Evolutionary conservation across 2,329 filamentous ascomycete genomes (phyloP).

Genomic region (Cladosporium sp.): DNA sequence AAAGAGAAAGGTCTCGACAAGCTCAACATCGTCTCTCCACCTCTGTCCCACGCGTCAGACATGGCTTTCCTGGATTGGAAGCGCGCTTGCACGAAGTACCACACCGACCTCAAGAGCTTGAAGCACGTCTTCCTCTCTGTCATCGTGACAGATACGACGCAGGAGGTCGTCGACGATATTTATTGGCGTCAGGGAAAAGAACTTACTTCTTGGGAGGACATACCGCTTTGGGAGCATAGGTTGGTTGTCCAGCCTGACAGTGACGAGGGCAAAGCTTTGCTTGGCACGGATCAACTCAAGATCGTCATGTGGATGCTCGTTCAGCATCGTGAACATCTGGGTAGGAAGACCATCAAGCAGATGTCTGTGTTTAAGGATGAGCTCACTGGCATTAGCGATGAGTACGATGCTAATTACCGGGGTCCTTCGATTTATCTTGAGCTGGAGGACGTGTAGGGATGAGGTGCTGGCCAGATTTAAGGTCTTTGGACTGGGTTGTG

Average conservation of each 20-base stretch:
- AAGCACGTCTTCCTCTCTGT: not conserved
- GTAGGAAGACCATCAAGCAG: not conserved
- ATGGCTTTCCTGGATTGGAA: not conserved
- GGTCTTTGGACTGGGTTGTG: too few relatives aligned
- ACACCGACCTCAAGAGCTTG: not conserved
- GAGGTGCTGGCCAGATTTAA: too few relatives aligned
- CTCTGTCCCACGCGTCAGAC: not conserved
- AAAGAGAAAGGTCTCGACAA: not conserved
- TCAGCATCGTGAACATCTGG: not conserved
- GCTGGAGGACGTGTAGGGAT: not conserved
- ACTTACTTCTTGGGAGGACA: too few relatives aligned
- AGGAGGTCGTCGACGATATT: too few relatives aligned
- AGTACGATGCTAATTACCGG: too few relatives aligned
- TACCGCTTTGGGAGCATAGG: not conserved
- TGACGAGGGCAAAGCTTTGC: not conserved
- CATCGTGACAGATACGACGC: not conserved
- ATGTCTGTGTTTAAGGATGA: not conserved
- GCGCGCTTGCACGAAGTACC: not conserved
- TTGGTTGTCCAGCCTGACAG: not conserved
- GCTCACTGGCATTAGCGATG: not conserved
- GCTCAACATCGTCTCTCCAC: not conserved
- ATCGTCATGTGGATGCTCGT: not conserved
- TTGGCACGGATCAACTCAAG: not conserved
- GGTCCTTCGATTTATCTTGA: not conserved
- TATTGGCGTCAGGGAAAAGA: too few relatives aligned